These are phyloP conservation scores for Acanthamoeba royreba DNA, from an alignment of 208 protist species.

Conservation along the genomic window DNA sequence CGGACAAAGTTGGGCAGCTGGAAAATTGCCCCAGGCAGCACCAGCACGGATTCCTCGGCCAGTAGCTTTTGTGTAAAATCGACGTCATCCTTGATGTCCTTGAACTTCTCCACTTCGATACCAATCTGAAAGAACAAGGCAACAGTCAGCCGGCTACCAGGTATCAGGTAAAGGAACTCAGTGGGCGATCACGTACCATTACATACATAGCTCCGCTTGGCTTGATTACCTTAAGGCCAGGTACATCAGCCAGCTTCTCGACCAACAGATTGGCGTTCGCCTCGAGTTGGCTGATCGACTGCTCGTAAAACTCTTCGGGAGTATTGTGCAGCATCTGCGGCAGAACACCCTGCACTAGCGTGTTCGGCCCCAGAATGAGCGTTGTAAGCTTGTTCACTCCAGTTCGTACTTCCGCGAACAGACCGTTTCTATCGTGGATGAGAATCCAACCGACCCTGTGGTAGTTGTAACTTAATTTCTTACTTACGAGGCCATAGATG, in stretches of 20 bases:
- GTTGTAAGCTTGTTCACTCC: slow-evolving; percentile 47
- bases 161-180: not conserved
- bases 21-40: slow-evolving; percentile 88
- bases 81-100: slow-evolving; percentile 79
- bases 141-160: not conserved
- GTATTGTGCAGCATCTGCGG: slow-evolving; percentile 83
- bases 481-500: not conserved
- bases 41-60: slow-evolving; percentile 77
- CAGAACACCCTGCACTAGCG: slow-evolving; percentile 86
- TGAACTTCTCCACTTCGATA: slow-evolving; percentile 81
- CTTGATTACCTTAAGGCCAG: slow-evolving; percentile 74
- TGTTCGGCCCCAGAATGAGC: slow-evolving; percentile 88
- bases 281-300: slow-evolving; percentile 64
- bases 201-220: slow-evolving; percentile 89
- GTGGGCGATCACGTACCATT: slow-evolving; percentile 72
- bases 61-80: slow-evolving; percentile 82
- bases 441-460: not conserved
- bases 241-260: slow-evolving; percentile 65
- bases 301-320: slow-evolving; percentile 70
- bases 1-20: slow-evolving; percentile 43
- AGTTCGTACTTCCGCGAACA: slow-evolving; percentile 21
- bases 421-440: not conserved
- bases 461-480: not conserved
- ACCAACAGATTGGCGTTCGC: slow-evolving; percentile 74
- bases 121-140: slow-evolving; percentile 52